Evolutionary conservation across 108 stramenopile genomes (phyloP), one percentile per base, ranked within the genome.

Genomic region (Poteriospumella lacustris): DNA sequence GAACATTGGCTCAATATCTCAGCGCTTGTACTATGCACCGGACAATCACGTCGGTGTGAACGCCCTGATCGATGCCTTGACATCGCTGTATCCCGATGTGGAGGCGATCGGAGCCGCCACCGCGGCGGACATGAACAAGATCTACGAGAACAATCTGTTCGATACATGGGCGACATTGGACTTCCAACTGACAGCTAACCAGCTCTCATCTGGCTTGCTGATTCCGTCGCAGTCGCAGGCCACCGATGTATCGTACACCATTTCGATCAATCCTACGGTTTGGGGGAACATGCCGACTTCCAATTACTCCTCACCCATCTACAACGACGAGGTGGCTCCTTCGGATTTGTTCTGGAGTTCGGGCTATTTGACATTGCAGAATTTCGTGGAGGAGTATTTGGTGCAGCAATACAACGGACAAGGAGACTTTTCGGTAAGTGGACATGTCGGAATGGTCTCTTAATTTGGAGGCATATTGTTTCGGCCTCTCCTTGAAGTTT

Each of bases 291-390:
- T 73, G 19, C 41, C 36, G 38, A 9, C 26, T 42, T 36, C 38
- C 33, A 73, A 3, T 12, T 73, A 73, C 36, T 26, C 43, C 12
- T 36, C 38, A 28, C 26, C 3, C 24, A 34, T 73, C 5, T 73
- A 73, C 31, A 44, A 56, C 24, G 42, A 73, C 9, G 70, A 26
- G 19, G 12, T 5, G 9, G 43, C 70, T 5, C 9, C 3, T 42
- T 24, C 70, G 26, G 70, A 73, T 73, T 5, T 33, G 15, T 73
- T 26, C 33, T 52, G 43, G 43, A 73, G 47, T 33, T 73, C 70
- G 26, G 70, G 70, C 9, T 73, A 73, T 73, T 56, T 73, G 36
- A 73, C 70, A 42, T 52, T 73, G 28, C 70, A 73, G 70, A 73
- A 73, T 31, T 73, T 73, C 42, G 36, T 73, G 9, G 36, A n/a